Base-by-base conservation (phyloP, 441 rosid species). In the Monsonia emarginata region DNA sequence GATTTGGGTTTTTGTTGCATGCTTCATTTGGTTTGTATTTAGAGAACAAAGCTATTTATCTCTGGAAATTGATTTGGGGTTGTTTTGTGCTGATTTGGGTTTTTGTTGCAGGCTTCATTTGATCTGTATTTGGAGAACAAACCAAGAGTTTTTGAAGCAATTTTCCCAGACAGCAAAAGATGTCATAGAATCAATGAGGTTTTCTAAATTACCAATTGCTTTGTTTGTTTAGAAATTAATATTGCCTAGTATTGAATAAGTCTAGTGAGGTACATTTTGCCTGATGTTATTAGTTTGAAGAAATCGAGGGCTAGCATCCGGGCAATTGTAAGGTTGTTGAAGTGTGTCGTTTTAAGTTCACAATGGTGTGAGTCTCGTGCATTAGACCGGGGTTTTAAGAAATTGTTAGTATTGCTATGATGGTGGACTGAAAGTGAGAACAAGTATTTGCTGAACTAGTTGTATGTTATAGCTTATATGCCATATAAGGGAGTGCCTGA, bases 41-140 rank as follows among this genome's bases (percentile, higher is more conserved):
- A n/a, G n/a, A n/a, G n/a, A n/a, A n/a, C n/a, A n/a, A n/a, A n/a
- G n/a, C n/a, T n/a, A n/a, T n/a, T n/a, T n/a, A n/a, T 65, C 10
- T 48, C 30, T 69, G 16, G 21, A 44, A 44, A 44, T 48, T 48
- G 32, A 30, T 1, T 30, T 62, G 62, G 59, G 32, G 44, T 61
- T 61, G 57, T n/a, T 54, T 59, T 11, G 3, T 14, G 7, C 7
- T 44, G 13, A 34, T 40, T 14, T 18, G 63, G 70, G 18, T 11
- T 32, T 36, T 22, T 34, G 36, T 46, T 69, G 81, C 82, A 90
- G 97, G 97, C 92, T 26, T 78, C 84, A 52, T 93, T 93, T 70
- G 96, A 93, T 76, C 86, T 80, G 36, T 90, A 88, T 78, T 77
- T 90, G 79, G 93, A 89, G 44, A 80, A 94, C 74, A 89, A 80